A percentile compares a stretch with the other conserved stretches of the same genome.
Conservation (phyloP, 768 basidiomycete species). For the Cyathus striatus region DNA sequence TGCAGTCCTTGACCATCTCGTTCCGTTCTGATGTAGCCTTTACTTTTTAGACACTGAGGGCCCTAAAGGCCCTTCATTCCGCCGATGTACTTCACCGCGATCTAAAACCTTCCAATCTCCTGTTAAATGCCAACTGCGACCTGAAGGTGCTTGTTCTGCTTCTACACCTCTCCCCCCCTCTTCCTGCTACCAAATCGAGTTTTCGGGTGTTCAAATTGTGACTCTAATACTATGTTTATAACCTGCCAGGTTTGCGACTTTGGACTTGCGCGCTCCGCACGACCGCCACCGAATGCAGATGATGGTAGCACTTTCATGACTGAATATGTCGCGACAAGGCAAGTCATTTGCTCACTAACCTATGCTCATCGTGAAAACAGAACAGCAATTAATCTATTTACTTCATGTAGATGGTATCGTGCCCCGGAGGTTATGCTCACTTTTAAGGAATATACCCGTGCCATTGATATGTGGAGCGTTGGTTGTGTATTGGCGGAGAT, state of each 20-base stretch:
- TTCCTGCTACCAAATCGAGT: too few species aligned
- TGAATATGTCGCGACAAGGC: constrained; percentile 95
- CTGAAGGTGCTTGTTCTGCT: constrained; percentile 68
- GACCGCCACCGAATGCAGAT: constrained; percentile 68
- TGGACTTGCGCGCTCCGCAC: constrained; percentile 78
- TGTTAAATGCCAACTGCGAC: constrained; percentile 95
- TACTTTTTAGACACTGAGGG: constrained; percentile 69
- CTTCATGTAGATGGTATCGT: constrained; percentile 75
- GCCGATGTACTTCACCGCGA: constrained; percentile 95
- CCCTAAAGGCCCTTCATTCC: constrained; percentile 90
- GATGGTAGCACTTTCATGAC: constrained; percentile 82
- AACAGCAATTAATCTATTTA: neutral
- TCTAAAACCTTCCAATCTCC: constrained; percentile 92
- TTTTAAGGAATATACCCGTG: constrained; percentile 91
- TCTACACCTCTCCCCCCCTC: neutral
- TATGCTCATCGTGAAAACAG: neutral
- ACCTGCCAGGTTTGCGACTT: constrained; percentile 71
- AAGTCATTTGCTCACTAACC: constrained; percentile 5
- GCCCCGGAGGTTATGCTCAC: constrained; percentile 98
- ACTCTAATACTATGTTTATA: neutral
- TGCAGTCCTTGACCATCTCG: constrained; percentile 9
- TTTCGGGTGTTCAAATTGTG: too few species aligned
- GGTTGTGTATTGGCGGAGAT: constrained; percentile 89
- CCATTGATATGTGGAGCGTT: constrained; percentile 85
- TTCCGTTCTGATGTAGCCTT: constrained; percentile 2